Base-by-base conservation (phyloP, 148 eudicot species). In the Camellia sinensis region DNA sequence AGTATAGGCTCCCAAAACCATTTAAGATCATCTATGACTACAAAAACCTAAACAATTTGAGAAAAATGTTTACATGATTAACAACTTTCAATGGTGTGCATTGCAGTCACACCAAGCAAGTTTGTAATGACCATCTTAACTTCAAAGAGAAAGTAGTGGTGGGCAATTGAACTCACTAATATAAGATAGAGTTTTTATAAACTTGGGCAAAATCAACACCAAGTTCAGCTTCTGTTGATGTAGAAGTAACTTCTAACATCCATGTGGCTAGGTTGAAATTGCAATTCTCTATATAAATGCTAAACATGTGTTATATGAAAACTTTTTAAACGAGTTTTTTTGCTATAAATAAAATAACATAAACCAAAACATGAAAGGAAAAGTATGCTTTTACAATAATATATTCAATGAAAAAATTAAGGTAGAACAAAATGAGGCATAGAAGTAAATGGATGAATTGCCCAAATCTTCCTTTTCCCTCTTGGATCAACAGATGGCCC, bases 221-320 rank as follows among this genome's bases (percentile, higher is more conserved):
- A 77, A 91, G 85, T 65, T 87, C 87, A 63, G 84, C 80, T 90
- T 95, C 98, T 81, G 91, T 53, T 44, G 95, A 91, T 71, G 89
- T 67, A 44, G 96, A 93, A 80, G 93, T 91, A 83, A 95, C 92
- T 75, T 95, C 97, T 72, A 93, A 78, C 89, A 91, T 90, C 98
- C 98, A 95, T 61, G 98, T 91, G 18, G 98, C 94, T 70, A 96
- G 98, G 80, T 95, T 95, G 85, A 87, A 89, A 43, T 91, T 89
- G 29, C 29, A 29, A 29, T 29, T 29, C 29, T 29, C 29, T 29
- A 29, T 29, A 29, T 29, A 0, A 29, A 29, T 29, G 29, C 29
- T 29, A 29, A 29, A 29, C 29, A 29, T 29, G 29, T 29, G 29
- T 29, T 29, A 29, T 29, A 29, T 29, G 29, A 0, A 29, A 29